These are phyloP conservation scores for Phaseolus lunatus DNA, from an alignment of 306 rosid genomes.

Conservation along the genomic window DNA sequence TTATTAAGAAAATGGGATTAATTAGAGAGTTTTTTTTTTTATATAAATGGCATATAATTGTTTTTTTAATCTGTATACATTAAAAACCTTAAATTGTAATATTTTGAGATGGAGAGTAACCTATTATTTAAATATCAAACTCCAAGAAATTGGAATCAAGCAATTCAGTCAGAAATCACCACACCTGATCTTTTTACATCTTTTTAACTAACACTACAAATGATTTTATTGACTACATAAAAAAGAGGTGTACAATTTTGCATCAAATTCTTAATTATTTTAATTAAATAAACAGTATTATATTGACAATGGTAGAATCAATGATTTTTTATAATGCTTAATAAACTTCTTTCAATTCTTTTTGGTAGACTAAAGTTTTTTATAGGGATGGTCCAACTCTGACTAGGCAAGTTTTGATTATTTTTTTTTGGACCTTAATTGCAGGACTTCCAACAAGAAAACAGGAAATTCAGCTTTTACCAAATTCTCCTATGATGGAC, in stretches of 20 bases:
- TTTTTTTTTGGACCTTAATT: background rate
- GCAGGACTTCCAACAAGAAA: conserved; percentile 36
- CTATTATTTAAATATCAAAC: no score
- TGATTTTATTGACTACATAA: background rate
- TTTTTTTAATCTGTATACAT: no score
- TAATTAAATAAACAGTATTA: background rate
- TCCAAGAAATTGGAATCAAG: no score
- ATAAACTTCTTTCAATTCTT: background rate
- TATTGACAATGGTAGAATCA: background rate
- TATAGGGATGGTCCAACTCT: background rate
- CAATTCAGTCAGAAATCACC: no score
- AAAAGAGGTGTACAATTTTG: background rate
- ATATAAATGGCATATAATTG: no score
- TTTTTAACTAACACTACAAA: background rate
- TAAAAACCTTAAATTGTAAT: no score
- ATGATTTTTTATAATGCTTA: background rate
- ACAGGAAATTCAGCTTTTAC: conserved; percentile 28
- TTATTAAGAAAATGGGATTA: no score
- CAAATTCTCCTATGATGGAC: conserved; percentile 32
- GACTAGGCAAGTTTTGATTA: background rate
- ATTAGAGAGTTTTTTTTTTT: no score
- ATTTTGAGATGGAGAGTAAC: no score
- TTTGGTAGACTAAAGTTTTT: background rate
- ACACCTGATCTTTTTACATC: no score
- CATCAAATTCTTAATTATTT: background rate